Base-by-base conservation (phyloP, 2,329 filamentous ascomycete genomes). In the Lizonia empirigonia region DNA sequence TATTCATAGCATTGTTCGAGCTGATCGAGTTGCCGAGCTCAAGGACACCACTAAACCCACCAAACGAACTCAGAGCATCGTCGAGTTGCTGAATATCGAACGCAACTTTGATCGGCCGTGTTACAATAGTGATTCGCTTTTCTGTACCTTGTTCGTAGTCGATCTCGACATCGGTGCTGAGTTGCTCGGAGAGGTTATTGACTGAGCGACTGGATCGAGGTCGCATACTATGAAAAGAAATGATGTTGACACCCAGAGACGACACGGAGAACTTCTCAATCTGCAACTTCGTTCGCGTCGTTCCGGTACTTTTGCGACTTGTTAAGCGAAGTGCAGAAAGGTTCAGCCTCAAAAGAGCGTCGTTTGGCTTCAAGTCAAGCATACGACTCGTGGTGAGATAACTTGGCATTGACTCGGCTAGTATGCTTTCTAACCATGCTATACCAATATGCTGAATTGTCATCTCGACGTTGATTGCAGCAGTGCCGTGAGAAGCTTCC, bases 11-110 rank as follows among this genome's bases (percentile, higher is more conserved):
- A n/a, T 84, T 81, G 53, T 84, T 88, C 1, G 89, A 91, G 9
- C 87, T 85, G 56, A 96, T 88, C 0, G 93, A 96, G 52, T 84
- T 89, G 56, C 91, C 90, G 70, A 97, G 83, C 63, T 94, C 95
- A 34, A 99, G 77, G 44, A 99, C 88, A 59, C 91, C 91, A 70
- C 92, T 96, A 34, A 99, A 78, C 0, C 94, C 94, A 27, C 94
- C 94, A 73, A 97, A 92, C 80, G 90, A 91, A 48, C 85, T 85
- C 53, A 97, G 85, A 0, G 90, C 90, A 63, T 96, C 91, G 62
- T 97, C 94, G 18, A 97, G 76, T 47, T 84, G 83, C 57, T 88
- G 86, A 13, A 97, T 76, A 67, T 97, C 90, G 32, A 97, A 74
- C 49, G 86, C 83, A 8, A 96, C 71, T 51, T 87, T 84, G 1